Evolutionary conservation across 225 moss, liverwort and hornwort species (phyloP), one percentile per base, ranked within the genome.

Genomic region (Takakia lepidozioides): DNA sequence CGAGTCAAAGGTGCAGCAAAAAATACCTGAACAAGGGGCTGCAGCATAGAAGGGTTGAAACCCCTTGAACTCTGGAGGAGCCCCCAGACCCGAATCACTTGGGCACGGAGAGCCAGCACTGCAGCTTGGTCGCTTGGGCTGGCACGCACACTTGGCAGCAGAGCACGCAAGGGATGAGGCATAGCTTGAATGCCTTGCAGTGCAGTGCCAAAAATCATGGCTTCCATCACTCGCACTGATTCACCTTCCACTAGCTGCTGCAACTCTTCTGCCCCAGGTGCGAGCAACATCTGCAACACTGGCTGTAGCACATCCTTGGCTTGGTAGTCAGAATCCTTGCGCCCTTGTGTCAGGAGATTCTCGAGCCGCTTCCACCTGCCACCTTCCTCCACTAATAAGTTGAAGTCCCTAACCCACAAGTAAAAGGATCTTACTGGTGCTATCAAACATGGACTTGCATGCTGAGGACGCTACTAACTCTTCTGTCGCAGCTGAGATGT

Each of bases 281-380:
- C 82, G 49, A 90, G 53, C 28, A 95, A 39, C 13, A 95, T 63
- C 57, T 90, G 81, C 24, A 95, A 59, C 23, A 95, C 82, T 29
- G 95, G 95, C 61, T 95, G 95, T 73, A 90, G 48, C 7, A 87
- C 90, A 59, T 95, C 95, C 48, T 75, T 68, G 19, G 90, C 72
- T 35, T 72, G 77, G 63, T 87, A 95, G 50, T 95, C 95, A 19
- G 86, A 70, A 50, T 95, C 95, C 62, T 78, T 95, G 8, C 90
- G 70, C 25, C 90, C 88, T 69, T 90, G 87, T 4, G 84, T 81
- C 21, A 90, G 74, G 26, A 95, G 59, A 44, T 95, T 95, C 49
- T 95, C 95, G 55, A 95, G 66, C 60, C 90, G 87, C 38, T 90
- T 90, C 95, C 95, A 90, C 75, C 90, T 90, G 84, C n/a, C n/a